phyloP scores from a whole-genome alignment of 2,329 filamentous ascomycete species.

The Blumeriella jaapii region DNA sequence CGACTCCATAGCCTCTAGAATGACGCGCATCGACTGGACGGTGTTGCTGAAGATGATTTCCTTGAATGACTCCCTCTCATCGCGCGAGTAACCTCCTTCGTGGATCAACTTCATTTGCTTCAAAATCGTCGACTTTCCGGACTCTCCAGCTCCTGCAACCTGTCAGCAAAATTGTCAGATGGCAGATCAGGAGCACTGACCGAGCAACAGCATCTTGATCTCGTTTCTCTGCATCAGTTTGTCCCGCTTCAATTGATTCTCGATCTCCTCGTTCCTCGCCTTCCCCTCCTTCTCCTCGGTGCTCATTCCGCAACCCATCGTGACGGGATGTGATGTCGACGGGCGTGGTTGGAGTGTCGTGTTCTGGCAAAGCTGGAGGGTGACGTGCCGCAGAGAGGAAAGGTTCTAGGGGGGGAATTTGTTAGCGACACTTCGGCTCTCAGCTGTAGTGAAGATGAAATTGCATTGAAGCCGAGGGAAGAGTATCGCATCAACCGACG shows the following conservation, averaged over 20 bases:
- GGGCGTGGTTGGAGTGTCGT: background rate
- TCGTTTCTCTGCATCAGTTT: slow-evolving; percentile 99
- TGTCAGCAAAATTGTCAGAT: slow-evolving; percentile 7
- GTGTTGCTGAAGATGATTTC: slow-evolving; percentile 94
- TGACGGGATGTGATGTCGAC: slow-evolving; percentile 36
- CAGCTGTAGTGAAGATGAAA: background rate
- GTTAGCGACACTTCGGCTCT: slow-evolving; percentile 5
- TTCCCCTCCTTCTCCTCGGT: slow-evolving; percentile 99
- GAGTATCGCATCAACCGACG: background rate
- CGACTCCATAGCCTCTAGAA: slow-evolving; percentile 84
- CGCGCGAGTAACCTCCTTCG: slow-evolving; percentile 95
- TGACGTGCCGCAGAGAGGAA: background rate
- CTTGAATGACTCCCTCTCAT: slow-evolving; percentile 89
- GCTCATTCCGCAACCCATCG: slow-evolving; percentile 99
- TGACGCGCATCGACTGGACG: slow-evolving; percentile 82
- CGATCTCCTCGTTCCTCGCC: slow-evolving; percentile 99
- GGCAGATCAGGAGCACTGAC: slow-evolving; percentile 41
- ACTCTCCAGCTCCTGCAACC: slow-evolving; percentile 70
- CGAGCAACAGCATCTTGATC: slow-evolving; percentile 99
- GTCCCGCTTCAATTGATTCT: slow-evolving; percentile 97
- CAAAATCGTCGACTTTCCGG: slow-evolving; percentile 85
- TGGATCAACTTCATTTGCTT: slow-evolving; percentile 99
- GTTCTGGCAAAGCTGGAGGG: background rate
- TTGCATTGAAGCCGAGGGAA: background rate
- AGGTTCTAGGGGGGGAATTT: too few species aligned